phyloP scores from a whole-genome alignment of 1,139 yeast genomes.

The Saccharomycopsis hybrid region DNA sequence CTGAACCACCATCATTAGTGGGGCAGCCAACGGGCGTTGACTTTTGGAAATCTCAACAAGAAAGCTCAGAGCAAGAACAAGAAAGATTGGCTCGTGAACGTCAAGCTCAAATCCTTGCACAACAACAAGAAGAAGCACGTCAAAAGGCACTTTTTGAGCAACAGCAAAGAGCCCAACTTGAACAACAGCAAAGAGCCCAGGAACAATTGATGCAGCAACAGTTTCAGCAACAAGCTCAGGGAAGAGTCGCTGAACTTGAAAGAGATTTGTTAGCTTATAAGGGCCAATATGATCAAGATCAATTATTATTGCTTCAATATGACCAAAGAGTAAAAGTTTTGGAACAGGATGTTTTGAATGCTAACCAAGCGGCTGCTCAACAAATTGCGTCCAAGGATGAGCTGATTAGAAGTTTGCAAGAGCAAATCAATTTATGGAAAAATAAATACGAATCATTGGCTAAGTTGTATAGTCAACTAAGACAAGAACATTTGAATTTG shows the following conservation, averaged over 20 bases:
- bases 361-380: slow-evolving; percentile 61
- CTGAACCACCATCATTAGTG: slow-evolving; percentile 20
- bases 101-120: slow-evolving; percentile 40
- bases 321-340: slow-evolving; percentile 79
- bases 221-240: slow-evolving; percentile 69
- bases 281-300: slow-evolving; percentile 85
- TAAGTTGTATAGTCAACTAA: slow-evolving; percentile 79
- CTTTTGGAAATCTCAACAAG: slow-evolving; percentile 41
- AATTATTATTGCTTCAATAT: slow-evolving; percentile 76
- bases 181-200: slow-evolving; percentile 72
- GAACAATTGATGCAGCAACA: slow-evolving; percentile 67
- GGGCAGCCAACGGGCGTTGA: slow-evolving; percentile 33
- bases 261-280: slow-evolving; percentile 70
- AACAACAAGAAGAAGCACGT: slow-evolving; percentile 46
- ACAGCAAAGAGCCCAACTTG: slow-evolving; percentile 55
- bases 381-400: slow-evolving; percentile 78
- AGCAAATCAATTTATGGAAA: slow-evolving; percentile 75
- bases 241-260: slow-evolving; percentile 75
- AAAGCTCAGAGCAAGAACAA: slow-evolving; percentile 40
- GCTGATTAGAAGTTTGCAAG: slow-evolving; percentile 60
- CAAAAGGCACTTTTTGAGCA: slow-evolving; percentile 71
- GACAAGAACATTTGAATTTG: slow-evolving; percentile 84
- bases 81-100: slow-evolving; percentile 42
- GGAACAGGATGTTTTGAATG: slow-evolving; percentile 63
- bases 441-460: slow-evolving; percentile 87